Conservation (phyloP, 768 basidiomycete species). For the Crucibulum laeve region DNA sequence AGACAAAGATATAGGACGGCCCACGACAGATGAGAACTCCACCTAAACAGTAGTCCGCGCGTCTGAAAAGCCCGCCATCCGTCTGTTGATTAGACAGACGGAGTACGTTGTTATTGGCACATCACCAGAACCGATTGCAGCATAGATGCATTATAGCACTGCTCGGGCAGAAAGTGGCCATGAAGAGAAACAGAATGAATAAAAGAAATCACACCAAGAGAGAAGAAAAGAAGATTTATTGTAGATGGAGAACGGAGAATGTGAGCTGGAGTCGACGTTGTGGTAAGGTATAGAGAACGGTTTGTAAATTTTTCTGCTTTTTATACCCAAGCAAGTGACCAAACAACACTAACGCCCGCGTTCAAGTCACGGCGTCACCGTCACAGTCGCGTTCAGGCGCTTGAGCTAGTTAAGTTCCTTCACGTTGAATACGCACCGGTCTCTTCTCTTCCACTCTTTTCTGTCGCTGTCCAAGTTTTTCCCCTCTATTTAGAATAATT, state of each 20-base stretch:
- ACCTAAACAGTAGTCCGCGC: conserved; percentile 26
- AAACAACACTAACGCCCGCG: conserved; percentile 16
- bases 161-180: conserved; percentile 79
- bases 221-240: conserved; percentile 2
- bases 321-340: conserved; percentile 11
- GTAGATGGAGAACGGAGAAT: conserved; percentile 4
- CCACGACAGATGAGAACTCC: conserved; percentile 25
- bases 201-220: conserved; percentile 6
- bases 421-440: too few species aligned
- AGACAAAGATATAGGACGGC: conserved; percentile 24
- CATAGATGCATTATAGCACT: conserved; percentile 52
- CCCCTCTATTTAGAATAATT: too few species aligned
- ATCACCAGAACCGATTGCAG: conserved; percentile 81
- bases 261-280: conserved; percentile 1
- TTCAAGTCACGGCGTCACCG: neutral
- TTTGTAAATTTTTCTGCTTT: neutral
- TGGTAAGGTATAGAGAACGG: conserved; percentile 4
- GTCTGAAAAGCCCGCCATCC: conserved; percentile 42
- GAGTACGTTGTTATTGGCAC: conserved; percentile 53
- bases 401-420: too few species aligned
- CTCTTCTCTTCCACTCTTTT: too few species aligned
- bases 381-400: too few species aligned
- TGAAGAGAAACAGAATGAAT: conserved; percentile 4
- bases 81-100: conserved; percentile 51
- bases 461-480: too few species aligned